Base-by-base conservation (phyloP, 2,329 filamentous ascomycete species). In the Xylaria sp. region DNA sequence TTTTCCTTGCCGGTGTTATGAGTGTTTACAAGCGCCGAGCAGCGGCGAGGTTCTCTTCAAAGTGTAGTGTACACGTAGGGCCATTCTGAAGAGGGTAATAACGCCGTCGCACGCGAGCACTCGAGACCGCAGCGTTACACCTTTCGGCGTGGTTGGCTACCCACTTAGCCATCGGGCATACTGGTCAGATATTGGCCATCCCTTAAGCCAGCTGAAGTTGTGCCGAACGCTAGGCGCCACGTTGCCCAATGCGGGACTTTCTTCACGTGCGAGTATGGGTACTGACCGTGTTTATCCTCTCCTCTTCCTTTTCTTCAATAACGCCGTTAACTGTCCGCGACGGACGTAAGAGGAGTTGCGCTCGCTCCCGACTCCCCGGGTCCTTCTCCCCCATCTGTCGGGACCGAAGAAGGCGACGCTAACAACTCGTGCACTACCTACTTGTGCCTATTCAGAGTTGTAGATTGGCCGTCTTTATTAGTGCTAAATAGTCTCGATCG, bases 171-270 rank as follows among this genome's bases (percentile, higher is more conserved):
- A 15, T 6, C 46, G 28, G 46, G 46, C 18, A 28, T 30, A 28
- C 25, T 18, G 23, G 46, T 50, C n/a, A 39, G 15, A 39, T 18
- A 39, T 13, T 30, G 28, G 28, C 6, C 6, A 46, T 46, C 43
- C 43, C 55, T 56, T 61, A 58, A 66, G 66, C 66, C 52, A 59
- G 58, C 56, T 63, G 55, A 45, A 53, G 59, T 58, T 61, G 28
- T 65, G 57, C 66, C 62, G 66, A 62, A 62, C 52, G 59, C 53
- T 52, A 65, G 61, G 43, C 53, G 58, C 57, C 52, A 65, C 46
- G 57, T 64, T 65, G 56, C 62, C 61, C 59, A 41, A 56, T 63
- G 59, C 59, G 66, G 63, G 46, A 56, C 63, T 63, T 55, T 58
- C 30, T 48, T 53, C 36, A 32, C 23, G 30, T 39, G 32, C 39